phyloP scores from a whole-genome alignment of 78 protist species.

The Monosiga brevicollis region DNA sequence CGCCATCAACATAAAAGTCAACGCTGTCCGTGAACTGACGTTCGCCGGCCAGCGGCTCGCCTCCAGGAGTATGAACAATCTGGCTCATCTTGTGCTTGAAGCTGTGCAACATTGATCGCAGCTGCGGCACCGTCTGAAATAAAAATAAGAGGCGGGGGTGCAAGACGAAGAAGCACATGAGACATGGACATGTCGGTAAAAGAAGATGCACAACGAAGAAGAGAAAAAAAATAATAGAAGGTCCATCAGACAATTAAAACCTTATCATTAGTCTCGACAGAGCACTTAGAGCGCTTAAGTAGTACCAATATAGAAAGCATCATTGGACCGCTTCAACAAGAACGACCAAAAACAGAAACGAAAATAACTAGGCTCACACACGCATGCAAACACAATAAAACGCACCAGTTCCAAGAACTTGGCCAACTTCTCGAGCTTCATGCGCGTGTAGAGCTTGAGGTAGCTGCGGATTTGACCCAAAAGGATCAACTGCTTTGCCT shows the following conservation, averaged over 20 bases:
- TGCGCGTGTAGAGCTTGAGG: constrained; percentile 71
- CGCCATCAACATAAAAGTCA: neutral
- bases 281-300: too few species aligned
- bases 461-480: constrained; percentile 64
- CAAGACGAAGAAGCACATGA: too few species aligned
- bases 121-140: too few species aligned
- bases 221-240: too few species aligned
- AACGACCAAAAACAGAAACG: neutral
- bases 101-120: too few species aligned
- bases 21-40: neutral
- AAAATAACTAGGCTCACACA: neutral
- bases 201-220: too few species aligned
- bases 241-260: too few species aligned
- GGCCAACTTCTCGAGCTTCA: constrained; percentile 19
- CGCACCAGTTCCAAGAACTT: neutral
- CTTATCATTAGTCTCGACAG: too few species aligned
- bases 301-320: too few species aligned
- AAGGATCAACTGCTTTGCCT: constrained; percentile 45
- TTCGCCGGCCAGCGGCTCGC: neutral
- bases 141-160: too few species aligned
- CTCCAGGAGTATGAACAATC: neutral
- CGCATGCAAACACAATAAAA: neutral
- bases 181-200: too few species aligned
- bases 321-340: too few species aligned
- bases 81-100: neutral